Evolutionary conservation across 2,329 filamentous ascomycete species (phyloP), one percentile per base, ranked within the genome.

Genomic region (Monilinia laxa): DNA sequence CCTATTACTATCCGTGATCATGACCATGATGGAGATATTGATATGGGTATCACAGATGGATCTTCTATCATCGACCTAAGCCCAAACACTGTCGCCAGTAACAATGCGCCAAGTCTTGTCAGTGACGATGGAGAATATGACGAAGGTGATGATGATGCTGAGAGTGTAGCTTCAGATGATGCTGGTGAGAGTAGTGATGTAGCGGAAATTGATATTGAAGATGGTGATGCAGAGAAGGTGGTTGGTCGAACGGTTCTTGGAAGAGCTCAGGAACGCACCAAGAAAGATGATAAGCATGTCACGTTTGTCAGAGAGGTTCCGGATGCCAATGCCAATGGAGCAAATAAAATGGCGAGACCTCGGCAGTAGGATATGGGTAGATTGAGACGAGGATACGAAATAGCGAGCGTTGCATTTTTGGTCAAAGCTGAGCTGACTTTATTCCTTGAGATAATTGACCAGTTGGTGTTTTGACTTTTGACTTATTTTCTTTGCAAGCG

Each of bases 51-150:
- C 58, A 53, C 40, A 9, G 65, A 70, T 64, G 79, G 81, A 56
- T 83, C 86, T 66, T 81, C 87, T 75, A 85, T 87, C 65, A 81
- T 82, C 57, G 86, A 90, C 64, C 78, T 91, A 67, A 91, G 88
- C 73, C 90, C 90, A 6, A 87, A 87, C 72, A 90, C 88, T 0
- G 79, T 88, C 55, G 82, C 88, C 62, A 90, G 89, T 76, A 92
- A 92, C 77, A 90, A 91, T 71, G 90, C 90, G 11, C 90, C 90
- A 28, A 92, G 89, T 72, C 82, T 93, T 59, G 90, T 93, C 74
- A 92, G 90, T 78, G 90, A 93, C 77, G 90, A 92, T 74, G 89
- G 90, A 72, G 90, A 92, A 75, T 91, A 90, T 73, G 90, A 90
- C 71, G 88, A 89, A 65, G 91, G 88, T 1, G 87, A 90, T 66